Evolutionary conservation across 75 land plant genomes (phyloP).

Genomic region (Chamaecyparis obtusa): DNA sequence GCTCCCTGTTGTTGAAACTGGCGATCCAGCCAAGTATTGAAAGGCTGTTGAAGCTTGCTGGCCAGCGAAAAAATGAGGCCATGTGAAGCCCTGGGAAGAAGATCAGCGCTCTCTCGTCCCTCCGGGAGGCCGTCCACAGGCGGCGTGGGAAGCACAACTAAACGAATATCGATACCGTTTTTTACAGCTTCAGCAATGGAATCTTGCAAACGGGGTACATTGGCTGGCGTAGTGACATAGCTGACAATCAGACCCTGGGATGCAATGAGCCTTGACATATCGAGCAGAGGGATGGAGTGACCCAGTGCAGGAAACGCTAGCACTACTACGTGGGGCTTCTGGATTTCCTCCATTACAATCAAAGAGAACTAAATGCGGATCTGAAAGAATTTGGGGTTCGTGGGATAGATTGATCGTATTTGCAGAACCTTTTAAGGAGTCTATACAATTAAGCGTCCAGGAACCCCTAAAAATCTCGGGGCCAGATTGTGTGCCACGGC

Average conservation of each 20-base stretch:
- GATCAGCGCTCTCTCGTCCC: constrained; percentile 4
- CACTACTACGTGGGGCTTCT: neutral
- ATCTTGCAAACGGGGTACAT: neutral
- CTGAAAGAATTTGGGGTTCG: too few species aligned
- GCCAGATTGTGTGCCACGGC: too few species aligned
- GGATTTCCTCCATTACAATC: neutral
- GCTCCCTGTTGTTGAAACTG: neutral
- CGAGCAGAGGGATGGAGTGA: constrained; percentile 36
- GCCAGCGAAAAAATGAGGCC: neutral
- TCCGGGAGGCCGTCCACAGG: constrained; percentile 9
- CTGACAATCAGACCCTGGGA: neutral
- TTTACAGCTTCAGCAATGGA: neutral
- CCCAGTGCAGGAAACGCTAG: constrained; percentile 33
- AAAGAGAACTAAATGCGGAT: too few species aligned
- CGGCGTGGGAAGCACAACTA: constrained; percentile 10
- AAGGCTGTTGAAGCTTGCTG: neutral
- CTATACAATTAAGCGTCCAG: too few species aligned
- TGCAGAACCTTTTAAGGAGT: too few species aligned
- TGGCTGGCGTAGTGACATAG: neutral
- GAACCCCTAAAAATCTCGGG: too few species aligned
- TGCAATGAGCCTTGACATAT: constrained; percentile 30
- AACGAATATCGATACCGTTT: neutral
- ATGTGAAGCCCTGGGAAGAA: neutral
- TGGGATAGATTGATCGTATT: too few species aligned
- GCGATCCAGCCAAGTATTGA: neutral